Evolutionary conservation across 1,284 basidiomycete genomes (phyloP).

Genomic region (Abortiporus biennis): DNA sequence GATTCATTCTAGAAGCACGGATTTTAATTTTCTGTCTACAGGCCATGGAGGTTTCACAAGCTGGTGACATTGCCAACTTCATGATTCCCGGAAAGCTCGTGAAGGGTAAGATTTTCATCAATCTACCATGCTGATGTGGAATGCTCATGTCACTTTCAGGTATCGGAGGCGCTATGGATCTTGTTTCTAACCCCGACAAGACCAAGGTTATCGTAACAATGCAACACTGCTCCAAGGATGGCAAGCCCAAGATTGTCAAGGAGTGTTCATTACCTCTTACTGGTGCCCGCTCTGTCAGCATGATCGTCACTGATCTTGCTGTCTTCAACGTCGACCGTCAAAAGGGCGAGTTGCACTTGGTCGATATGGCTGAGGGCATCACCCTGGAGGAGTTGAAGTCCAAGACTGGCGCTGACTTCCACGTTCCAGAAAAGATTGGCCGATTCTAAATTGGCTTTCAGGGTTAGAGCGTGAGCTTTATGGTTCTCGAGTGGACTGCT

Average conservation of each 20-base stretch:
- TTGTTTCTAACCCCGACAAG: conserved; percentile 88
- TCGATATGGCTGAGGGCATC: conserved; percentile 80
- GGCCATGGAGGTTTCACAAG: conserved; percentile 91
- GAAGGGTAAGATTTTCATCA: conserved; percentile 49
- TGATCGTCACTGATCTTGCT: conserved; percentile 89
- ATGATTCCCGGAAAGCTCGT: conserved; percentile 96
- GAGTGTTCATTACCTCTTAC: conserved; percentile 85
- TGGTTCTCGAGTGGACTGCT: background rate
- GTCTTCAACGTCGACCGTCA: conserved; percentile 86
- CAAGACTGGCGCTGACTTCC: conserved; percentile 83
- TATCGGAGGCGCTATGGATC: conserved; percentile 95
- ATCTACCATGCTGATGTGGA: conserved; percentile 1
- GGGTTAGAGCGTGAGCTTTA: background rate
- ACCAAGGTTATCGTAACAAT: conserved; percentile 86
- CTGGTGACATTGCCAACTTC: conserved; percentile 93
- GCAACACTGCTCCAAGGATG: conserved; percentile 89
- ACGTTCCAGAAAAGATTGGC: conserved; percentile 34
- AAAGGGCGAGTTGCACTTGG: conserved; percentile 68
- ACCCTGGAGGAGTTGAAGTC: conserved; percentile 79
- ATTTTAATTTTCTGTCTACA: conserved; percentile 19
- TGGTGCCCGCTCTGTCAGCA: conserved; percentile 79
- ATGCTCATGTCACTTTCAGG: conserved; percentile 34
- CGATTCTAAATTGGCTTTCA: conserved; percentile 13
- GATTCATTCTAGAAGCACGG: background rate
- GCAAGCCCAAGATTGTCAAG: conserved; percentile 81